A percentile compares a stretch with the other conserved stretches of the same genome.
These are phyloP conservation scores for Shiraia sp. DNA, from an alignment of 2,329 filamentous ascomycete genomes.

Conservation along the genomic window DNA sequence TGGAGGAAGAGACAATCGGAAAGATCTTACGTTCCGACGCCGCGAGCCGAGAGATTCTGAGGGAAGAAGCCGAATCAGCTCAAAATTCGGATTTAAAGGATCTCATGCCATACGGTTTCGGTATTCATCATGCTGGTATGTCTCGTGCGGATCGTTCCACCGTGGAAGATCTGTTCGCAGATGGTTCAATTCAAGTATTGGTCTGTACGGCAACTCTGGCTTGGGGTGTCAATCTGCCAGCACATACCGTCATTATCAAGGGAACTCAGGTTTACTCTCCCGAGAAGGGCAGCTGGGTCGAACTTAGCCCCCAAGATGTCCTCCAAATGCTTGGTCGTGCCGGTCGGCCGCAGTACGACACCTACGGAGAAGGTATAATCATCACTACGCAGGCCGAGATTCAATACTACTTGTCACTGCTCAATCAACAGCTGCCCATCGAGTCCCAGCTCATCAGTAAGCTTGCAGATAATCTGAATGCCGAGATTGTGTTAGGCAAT, in stretches of 20 bases:
- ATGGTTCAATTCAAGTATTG: conserved; percentile 89
- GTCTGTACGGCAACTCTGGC: conserved; percentile 98
- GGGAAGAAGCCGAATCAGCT: conserved; percentile 80
- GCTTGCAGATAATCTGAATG: conserved; percentile 93
- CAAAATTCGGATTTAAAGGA: conserved; percentile 90
- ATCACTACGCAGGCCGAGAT: conserved; percentile 95
- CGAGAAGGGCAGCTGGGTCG: conserved; percentile 98
- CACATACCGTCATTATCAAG: conserved; percentile 98
- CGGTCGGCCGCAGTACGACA: conserved; percentile 94
- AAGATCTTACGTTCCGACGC: conserved; percentile 93
- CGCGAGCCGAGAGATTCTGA: conserved; percentile 84
- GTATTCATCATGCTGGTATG: conserved; percentile 98
- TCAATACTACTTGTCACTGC: conserved; percentile 92
- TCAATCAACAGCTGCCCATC: conserved; percentile 97
- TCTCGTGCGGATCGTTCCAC: conserved; percentile 91
- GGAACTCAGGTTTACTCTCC: conserved; percentile 97
- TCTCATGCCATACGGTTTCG: conserved; percentile 91
- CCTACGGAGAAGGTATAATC: conserved; percentile 97
- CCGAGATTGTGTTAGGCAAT: conserved; percentile 93
- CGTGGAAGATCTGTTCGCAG: conserved; percentile 91
- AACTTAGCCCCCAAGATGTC: conserved; percentile 95
- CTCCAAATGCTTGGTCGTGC: conserved; percentile 98
- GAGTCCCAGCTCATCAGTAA: conserved; percentile 95
- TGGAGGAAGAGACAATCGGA: conserved; percentile 96
- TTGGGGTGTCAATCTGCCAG: conserved; percentile 98